A percentile compares a stretch with the other conserved stretches of the same genome.
Conservation (phyloP, 2,329 filamentous ascomycete genomes). For the Chrysoporthe austroafricana region DNA sequence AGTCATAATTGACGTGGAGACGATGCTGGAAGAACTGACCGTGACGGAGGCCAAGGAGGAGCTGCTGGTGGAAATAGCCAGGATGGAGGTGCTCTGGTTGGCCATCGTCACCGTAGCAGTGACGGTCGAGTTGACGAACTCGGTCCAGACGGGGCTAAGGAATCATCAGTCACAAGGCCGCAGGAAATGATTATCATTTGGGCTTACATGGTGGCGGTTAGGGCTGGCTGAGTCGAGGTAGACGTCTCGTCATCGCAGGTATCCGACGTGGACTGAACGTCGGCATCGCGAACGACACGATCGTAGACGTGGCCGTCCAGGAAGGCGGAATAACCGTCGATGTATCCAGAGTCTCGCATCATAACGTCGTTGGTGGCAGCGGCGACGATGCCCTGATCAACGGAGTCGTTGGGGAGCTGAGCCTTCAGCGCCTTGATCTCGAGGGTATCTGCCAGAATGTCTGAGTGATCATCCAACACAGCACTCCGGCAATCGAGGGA, state of each 20-base stretch:
- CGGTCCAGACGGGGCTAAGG: conserved; percentile 15
- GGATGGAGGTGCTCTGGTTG: background rate
- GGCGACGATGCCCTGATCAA: background rate
- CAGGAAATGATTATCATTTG: too few relatives aligned
- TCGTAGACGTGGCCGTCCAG: background rate
- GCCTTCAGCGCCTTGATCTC: background rate
- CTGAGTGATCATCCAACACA: background rate
- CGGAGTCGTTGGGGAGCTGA: conserved; percentile 6
- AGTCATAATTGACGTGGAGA: background rate
- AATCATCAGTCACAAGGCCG: background rate
- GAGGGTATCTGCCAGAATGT: conserved; percentile 23
- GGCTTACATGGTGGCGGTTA: conserved; percentile 16
- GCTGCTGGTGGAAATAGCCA: background rate
- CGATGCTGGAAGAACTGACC: background rate
- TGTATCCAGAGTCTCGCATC: background rate
- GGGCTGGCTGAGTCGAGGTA: background rate
- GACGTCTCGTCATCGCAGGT: conserved; percentile 6
- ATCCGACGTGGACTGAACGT: background rate
- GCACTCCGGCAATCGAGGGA: background rate
- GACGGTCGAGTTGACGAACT: conserved; percentile 9
- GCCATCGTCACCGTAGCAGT: background rate
- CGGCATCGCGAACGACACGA: background rate
- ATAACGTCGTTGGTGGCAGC: background rate
- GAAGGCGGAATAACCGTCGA: background rate
- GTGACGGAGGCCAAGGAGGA: background rate